Evolutionary conservation across 192 early-diverging fungal species (phyloP), one percentile per base, ranked within the genome.

Genomic region (Chytriomyces confervae): DNA sequence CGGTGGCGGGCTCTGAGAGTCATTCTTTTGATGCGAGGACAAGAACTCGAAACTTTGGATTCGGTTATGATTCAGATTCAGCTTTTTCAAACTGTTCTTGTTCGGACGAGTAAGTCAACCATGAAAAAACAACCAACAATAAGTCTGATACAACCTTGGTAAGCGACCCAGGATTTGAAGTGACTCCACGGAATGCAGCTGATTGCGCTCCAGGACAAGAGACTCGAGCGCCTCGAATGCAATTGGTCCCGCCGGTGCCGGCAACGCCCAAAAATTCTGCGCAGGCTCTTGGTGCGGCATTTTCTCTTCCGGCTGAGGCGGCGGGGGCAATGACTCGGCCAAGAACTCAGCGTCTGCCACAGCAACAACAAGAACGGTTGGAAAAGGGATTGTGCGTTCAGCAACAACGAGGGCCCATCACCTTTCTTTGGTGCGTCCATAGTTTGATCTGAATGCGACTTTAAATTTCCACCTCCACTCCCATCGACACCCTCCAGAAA

Each of bases 181-280:
- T 5, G 73, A 64, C 5, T 79, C 80, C 8, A 57, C 62, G 23
- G 48, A 66, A 18, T 60, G 63, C 27, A 89, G 64, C 9, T 27
- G 27, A 69, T 89, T 89, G 43, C 83, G 76, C 29, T 87, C 88
- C 5, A 89, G 70, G 2, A 79, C 64, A 0, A 89, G 71, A 0
- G 49, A 50, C 66, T 89, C 82, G 13, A 89, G 63, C 7, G 36
- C n/a, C 61, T 74, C 50, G 65, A 87, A 89, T 8, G 84, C 86
- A 47, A 81, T 73, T 5, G 72, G 63, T 6, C 53, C 73, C 20
- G 61, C 24, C 7, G 76, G 13, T 20, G 23, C 43, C 49, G 74
- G 24, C 8, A 36, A 11, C 7, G 71, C 71, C 29, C 36, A 53
- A 76, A 47, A 6, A 44, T n/a, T 64, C 18, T 6, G 29, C 24